phyloP scores from a whole-genome alignment of 2,329 filamentous ascomycete species.

The Colletotrichum lentis region DNA sequence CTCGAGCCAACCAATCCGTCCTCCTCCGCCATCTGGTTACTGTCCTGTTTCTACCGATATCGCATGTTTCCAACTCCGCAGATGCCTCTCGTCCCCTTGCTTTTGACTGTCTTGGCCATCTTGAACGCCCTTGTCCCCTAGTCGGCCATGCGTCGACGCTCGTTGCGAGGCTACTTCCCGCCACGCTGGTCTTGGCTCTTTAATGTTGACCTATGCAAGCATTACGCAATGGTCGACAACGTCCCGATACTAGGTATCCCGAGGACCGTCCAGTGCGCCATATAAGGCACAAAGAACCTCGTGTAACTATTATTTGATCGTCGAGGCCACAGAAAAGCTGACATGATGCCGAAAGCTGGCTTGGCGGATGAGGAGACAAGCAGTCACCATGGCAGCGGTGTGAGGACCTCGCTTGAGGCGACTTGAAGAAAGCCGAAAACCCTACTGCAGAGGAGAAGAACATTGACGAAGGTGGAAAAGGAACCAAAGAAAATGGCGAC shows the following conservation, averaged over 20 bases:
- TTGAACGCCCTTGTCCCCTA: neutral
- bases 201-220: neutral
- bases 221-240: constrained; percentile 15
- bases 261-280: neutral
- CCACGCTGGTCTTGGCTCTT: neutral
- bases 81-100: too few relatives aligned
- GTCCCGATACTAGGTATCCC: neutral
- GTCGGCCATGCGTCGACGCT: neutral
- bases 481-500: neutral
- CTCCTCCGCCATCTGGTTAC: too few relatives aligned
- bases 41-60: neutral
- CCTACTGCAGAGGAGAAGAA: neutral
- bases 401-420: neutral
- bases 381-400: neutral
- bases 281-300: neutral
- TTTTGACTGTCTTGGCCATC: neutral
- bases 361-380: neutral
- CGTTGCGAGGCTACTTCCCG: neutral
- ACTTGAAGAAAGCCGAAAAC: neutral
- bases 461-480: neutral
- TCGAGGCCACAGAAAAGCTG: neutral
- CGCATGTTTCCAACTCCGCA: neutral
- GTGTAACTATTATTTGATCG: too few relatives aligned
- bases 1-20: neutral
- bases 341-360: neutral